Evolutionary conservation across 176 grass and related monocot genomes (phyloP).

Genomic region (Rhipidocladum racemiflorum): DNA sequence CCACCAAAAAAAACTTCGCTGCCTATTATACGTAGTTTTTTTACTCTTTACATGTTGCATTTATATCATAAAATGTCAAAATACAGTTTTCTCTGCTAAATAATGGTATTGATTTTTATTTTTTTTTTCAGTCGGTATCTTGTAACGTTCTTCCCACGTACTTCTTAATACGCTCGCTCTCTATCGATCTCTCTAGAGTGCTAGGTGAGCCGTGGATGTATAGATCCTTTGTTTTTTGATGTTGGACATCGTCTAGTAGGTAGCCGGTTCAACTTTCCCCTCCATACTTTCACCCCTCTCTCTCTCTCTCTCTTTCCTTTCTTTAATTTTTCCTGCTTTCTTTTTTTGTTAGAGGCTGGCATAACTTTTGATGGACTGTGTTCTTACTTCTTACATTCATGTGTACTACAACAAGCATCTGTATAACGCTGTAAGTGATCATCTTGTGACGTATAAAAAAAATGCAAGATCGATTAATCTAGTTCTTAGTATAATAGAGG

Average conservation of each 20-base stretch:
- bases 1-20: not conserved
- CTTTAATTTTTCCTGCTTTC: conserved; percentile 18
- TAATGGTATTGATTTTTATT: not conserved
- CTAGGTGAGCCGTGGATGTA: conserved; percentile 37
- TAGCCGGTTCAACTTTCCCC: conserved; percentile 26
- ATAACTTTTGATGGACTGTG: not conserved
- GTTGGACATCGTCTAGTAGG: conserved; percentile 30
- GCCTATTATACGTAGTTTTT: not conserved
- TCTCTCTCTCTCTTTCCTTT: not conserved
- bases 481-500: not conserved
- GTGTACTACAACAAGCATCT: not conserved
- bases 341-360: not conserved
- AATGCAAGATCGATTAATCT: not conserved
- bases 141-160: not conserved
- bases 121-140: conserved; percentile 1
- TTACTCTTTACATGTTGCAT: not conserved
- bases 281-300: not conserved
- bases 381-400: not conserved
- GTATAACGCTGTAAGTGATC: not conserved
- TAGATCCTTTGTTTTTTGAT: conserved; percentile 15
- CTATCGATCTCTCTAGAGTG: conserved; percentile 23
- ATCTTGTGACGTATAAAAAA: not conserved
- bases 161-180: conserved; percentile 14
- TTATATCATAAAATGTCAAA: not conserved
- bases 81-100: not conserved